These are phyloP conservation scores for Penicillium sp. DNA, from an alignment of 2,329 filamentous ascomycete species.

Conservation along the genomic window DNA sequence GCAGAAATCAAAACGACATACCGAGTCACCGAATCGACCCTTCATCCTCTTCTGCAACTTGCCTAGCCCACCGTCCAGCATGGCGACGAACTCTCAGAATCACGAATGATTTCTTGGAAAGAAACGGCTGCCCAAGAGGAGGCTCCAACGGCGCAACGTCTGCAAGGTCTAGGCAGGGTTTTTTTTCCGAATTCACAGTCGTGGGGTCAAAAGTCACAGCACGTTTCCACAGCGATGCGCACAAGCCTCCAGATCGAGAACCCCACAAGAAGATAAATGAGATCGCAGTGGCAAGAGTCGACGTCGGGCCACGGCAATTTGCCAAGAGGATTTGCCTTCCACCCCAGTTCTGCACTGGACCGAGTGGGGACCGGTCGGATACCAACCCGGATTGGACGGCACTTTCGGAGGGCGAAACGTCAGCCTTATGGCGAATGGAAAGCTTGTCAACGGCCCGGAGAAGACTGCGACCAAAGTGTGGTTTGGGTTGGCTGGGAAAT, in stretches of 20 bases:
- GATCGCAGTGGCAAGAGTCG: constrained; percentile 4
- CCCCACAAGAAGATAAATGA: constrained; percentile 2
- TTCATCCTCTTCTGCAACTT: constrained; percentile 36
- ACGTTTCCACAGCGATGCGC: neutral
- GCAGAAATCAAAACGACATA: constrained; percentile 19
- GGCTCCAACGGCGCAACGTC: neutral
- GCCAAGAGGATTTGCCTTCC: constrained; percentile 6
- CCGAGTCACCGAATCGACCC: constrained; percentile 35
- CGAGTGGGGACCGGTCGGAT: constrained; percentile 15
- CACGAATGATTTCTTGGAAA: neutral
- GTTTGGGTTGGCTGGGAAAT: no score
- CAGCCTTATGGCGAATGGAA: constrained; percentile 13
- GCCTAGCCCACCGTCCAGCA: constrained; percentile 18
- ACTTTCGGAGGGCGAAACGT: constrained; percentile 15
- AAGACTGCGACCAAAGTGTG: no score
- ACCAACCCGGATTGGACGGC: constrained; percentile 16
- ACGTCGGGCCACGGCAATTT: constrained; percentile 5
- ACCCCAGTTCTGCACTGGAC: constrained; percentile 15
- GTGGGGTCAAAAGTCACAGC: neutral
- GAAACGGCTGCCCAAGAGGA: neutral
- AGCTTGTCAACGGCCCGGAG: no score
- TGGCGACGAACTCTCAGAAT: constrained; percentile 1
- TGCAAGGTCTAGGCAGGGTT: neutral
- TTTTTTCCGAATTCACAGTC: neutral
- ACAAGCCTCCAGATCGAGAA: neutral